phyloP scores from a whole-genome alignment of 2,329 filamentous ascomycete genomes.

The Verticillium dahliae region DNA sequence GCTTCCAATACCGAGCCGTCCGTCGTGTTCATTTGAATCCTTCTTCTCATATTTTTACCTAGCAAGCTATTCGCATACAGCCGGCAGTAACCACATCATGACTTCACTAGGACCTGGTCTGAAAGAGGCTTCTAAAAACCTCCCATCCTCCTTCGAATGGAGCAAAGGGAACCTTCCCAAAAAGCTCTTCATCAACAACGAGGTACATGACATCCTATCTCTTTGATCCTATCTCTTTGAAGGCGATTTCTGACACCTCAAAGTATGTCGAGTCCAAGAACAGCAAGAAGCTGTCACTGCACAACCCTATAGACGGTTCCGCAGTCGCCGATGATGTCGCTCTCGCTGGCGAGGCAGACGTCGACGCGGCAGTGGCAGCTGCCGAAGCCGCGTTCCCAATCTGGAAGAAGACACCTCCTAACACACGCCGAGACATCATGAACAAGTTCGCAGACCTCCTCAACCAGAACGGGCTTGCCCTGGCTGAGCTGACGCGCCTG shows the following conservation, averaged over 20 bases:
- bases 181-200: constrained; percentile 30
- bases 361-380: constrained; percentile 39
- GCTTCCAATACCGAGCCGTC: too few species aligned
- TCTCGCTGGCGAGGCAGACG: constrained; percentile 36
- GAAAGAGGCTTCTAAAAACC: constrained; percentile 7
- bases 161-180: constrained; percentile 25
- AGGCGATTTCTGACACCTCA: background rate
- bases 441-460: constrained; percentile 37
- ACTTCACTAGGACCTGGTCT: constrained; percentile 16
- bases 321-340: constrained; percentile 41
- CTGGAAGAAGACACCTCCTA: constrained; percentile 30
- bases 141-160: constrained; percentile 15
- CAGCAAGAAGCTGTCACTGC: constrained; percentile 36
- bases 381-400: constrained; percentile 39
- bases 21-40: too few species aligned
- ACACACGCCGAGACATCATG: constrained; percentile 30
- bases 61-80: background rate
- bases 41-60: background rate
- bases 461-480: constrained; percentile 23
- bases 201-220: constrained; percentile 15
- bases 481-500: constrained; percentile 34
- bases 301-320: constrained; percentile 41
- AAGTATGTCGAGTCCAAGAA: constrained; percentile 34
- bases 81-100: constrained; percentile 8
- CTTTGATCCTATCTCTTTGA: background rate